Evolutionary conservation across 495 filamentous ascomycete genomes (phyloP), one percentile per base, ranked within the genome.

Genomic region (Aspergillus sclerotioniger): DNA sequence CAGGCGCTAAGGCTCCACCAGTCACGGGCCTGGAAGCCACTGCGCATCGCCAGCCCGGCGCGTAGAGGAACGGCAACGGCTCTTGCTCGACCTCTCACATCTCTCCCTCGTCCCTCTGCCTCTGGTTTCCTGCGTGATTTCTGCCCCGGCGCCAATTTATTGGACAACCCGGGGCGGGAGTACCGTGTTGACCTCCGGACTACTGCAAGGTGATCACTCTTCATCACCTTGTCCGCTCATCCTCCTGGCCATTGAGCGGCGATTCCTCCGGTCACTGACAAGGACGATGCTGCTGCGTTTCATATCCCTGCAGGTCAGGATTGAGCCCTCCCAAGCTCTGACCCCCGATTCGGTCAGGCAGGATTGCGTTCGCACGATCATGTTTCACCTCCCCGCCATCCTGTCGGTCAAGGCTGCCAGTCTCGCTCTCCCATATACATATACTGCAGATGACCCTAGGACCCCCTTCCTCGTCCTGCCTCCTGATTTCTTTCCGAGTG

Each of bases 181-280:
- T 33, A 39, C 32, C 49, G 49, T 51, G 6, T 53, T 52, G 33
- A 47, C 35, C 15, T 39, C 45, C 32, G 31, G 50, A 32, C 60
- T 62, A 59, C 60, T 62, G 60, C 60, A 58, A 32, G 60, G 45
- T 46, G 51, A 43, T 62, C 60, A 62, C 60, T 55, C 58, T n/a
- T 28, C 47, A 59, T 62, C 60, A 62, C 60, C 47, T 43, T 32
- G 25, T 50, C 49, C 13, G 17, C 8, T 76, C 76, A 93, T 25
- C 93, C 94, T 73, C 83, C 67, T 17, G 63, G 66, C 45, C 62
- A 57, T 43, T 66, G 39, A 16, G 48, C 62, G 41, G 49, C 55
- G 25, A 45, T 47, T 12, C 8, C 39, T 43, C 51, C 43, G 13
- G 44, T 48, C 32, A 31, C 15, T 16, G 31, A 31, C 33, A 25